These are phyloP conservation scores for Linum usitatissimum DNA, from an alignment of 345 rosid species.

Conservation along the genomic window DNA sequence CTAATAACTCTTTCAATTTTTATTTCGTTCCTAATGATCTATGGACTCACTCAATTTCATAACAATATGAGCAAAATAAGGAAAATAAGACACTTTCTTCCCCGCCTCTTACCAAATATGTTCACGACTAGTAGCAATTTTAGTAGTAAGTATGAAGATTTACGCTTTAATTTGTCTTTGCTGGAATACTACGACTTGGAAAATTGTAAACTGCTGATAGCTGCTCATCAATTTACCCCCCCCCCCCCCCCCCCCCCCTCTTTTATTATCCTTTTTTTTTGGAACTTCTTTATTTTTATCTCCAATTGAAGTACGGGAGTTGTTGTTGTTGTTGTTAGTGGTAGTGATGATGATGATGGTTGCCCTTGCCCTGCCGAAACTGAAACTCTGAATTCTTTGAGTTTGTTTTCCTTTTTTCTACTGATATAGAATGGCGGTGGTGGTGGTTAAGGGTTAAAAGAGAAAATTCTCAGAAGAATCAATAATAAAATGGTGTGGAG, in stretches of 20 bases:
- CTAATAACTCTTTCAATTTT: not conserved
- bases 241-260: no score
- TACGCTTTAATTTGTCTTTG: not conserved
- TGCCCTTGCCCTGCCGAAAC: not conserved
- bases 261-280: no score
- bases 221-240: not conserved
- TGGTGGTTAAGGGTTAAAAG: constrained; percentile 30
- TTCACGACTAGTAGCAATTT: not conserved
- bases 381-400: no score
- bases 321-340: no score
- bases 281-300: not conserved
- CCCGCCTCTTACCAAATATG: not conserved
- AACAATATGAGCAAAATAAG: no score
- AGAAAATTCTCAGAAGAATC: constrained; percentile 58
- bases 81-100: not conserved
- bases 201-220: not conserved
- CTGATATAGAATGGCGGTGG: not conserved
- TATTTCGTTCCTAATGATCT: no score
- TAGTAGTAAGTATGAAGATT: not conserved
- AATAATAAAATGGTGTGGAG: constrained; percentile 95
- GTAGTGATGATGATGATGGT: not conserved
- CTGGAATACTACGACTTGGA: not conserved
- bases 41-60: not conserved
- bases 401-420: no score
- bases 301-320: not conserved